Evolutionary conservation across 75 land plant species (phyloP).

Genomic region (Cunninghamia lanceolata): DNA sequence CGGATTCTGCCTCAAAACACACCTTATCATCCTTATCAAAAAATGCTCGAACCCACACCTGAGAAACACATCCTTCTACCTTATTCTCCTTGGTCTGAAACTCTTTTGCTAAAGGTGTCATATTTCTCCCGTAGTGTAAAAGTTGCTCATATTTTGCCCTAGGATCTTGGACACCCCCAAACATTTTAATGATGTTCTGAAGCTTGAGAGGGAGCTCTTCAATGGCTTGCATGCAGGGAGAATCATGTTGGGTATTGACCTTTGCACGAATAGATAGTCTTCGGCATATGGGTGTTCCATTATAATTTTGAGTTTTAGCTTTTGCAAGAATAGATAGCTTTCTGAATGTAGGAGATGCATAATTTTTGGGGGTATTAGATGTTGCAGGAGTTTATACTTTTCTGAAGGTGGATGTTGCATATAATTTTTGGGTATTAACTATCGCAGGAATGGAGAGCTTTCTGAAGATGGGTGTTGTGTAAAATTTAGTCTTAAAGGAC

Average conservation of each 20-base stretch:
- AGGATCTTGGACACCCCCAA: conserved; percentile 66
- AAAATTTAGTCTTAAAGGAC: no score
- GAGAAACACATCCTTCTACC: conserved; percentile 90
- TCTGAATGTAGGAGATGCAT: no score
- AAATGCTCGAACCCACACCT: conserved; percentile 87
- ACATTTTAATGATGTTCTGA: conserved; percentile 63
- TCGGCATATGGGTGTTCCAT: background rate
- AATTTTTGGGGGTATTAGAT: no score
- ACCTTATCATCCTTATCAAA: conserved; percentile 36
- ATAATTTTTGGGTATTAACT: no score
- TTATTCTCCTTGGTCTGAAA: conserved; percentile 58
- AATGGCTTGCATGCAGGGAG: conserved; percentile 12
- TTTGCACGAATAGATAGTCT: background rate
- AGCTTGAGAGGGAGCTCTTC: conserved; percentile 64
- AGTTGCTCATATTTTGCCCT: conserved; percentile 82
- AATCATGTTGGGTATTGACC: background rate
- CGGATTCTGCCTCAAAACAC: conserved; percentile 80
- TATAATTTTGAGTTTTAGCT: no score
- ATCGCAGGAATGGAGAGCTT: no score
- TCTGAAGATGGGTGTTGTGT: no score
- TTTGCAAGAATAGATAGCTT: no score
- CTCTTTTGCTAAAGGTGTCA: conserved; percentile 51
- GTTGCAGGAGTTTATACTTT: no score
- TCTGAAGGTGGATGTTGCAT: no score
- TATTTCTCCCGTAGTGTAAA: conserved; percentile 60